A percentile compares a stretch with the other conserved stretches of the same genome.
Conservation (phyloP, 805 yeast species). For the Cyberlindnera galapagoensis region DNA sequence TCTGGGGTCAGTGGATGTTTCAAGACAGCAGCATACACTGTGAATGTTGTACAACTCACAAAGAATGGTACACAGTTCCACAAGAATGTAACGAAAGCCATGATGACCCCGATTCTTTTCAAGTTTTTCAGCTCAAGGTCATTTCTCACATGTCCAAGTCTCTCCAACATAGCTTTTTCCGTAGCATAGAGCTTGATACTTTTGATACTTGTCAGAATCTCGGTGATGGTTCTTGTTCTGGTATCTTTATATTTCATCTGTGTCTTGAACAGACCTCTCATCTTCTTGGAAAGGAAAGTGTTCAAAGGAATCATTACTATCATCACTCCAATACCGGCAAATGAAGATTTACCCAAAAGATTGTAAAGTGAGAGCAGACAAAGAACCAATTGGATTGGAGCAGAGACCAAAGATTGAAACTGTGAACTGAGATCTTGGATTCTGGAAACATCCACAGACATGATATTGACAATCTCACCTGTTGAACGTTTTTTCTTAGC, state of each 20-base stretch:
- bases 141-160: conserved; percentile 48
- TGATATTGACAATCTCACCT: conserved; percentile 74
- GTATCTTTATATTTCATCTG: conserved; percentile 60
- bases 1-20: conserved; percentile 55
- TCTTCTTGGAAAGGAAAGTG: conserved; percentile 36
- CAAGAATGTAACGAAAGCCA: conserved; percentile 43
- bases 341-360: conserved; percentile 50
- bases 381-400: conserved; percentile 50
- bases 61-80: conserved; percentile 63
- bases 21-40: conserved; percentile 41
- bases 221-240: conserved; percentile 54
- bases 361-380: conserved; percentile 49
- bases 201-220: conserved; percentile 52
- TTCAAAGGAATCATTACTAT: conserved; percentile 53
- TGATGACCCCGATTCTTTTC: conserved; percentile 40
- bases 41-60: conserved; percentile 57
- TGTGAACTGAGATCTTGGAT: conserved; percentile 53
- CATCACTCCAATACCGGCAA: conserved; percentile 51
- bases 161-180: conserved; percentile 58
- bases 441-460: conserved; percentile 70
- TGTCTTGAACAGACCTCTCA: conserved; percentile 40
- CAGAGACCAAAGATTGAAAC: conserved; percentile 48
- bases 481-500: conserved; percentile 54
- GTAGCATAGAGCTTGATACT: conserved; percentile 63
- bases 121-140: conserved; percentile 48